Evolutionary conservation across 805 yeast genomes (phyloP).

Genomic region (Suhomyces prunicola): DNA sequence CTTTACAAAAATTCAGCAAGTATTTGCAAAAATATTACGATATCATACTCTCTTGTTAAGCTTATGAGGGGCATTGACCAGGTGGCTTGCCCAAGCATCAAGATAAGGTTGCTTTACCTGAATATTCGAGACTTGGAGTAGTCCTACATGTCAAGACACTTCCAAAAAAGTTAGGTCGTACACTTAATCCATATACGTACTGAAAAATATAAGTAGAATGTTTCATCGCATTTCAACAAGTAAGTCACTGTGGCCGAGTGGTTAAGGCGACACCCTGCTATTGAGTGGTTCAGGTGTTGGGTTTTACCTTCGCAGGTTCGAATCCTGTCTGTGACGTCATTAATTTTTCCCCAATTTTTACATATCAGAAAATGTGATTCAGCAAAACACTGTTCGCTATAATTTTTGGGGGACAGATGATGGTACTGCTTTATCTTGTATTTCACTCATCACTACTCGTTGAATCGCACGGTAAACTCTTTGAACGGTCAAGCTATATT

Average conservation of each 20-base stretch:
- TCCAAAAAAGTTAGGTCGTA: background rate
- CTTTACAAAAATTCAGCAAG: background rate
- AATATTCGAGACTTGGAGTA: background rate
- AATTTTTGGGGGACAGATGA: too few relatives aligned
- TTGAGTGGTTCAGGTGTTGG: slow-evolving; percentile 32
- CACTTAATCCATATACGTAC: background rate
- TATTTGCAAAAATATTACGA: background rate
- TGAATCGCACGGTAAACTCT: background rate
- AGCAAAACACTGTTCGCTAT: background rate
- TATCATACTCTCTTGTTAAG: background rate
- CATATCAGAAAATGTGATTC: too few relatives aligned
- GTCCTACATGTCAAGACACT: background rate
- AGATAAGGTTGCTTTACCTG: background rate
- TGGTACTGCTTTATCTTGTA: background rate
- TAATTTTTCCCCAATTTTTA: slow-evolving; percentile 31
- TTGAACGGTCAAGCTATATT: background rate
- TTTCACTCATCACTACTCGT: background rate
- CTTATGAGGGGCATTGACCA: background rate
- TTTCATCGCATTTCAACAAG: background rate
- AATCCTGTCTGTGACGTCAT: slow-evolving; percentile 97
- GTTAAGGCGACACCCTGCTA: slow-evolving; percentile 94
- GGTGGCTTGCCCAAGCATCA: background rate
- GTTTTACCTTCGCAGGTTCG: slow-evolving; percentile 88
- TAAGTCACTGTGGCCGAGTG: slow-evolving; percentile 77
- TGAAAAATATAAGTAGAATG: background rate